These are phyloP conservation scores for Miscanthus lutarioriparius DNA, from an alignment of 176 grass and related monocot species.

Conservation along the genomic window DNA sequence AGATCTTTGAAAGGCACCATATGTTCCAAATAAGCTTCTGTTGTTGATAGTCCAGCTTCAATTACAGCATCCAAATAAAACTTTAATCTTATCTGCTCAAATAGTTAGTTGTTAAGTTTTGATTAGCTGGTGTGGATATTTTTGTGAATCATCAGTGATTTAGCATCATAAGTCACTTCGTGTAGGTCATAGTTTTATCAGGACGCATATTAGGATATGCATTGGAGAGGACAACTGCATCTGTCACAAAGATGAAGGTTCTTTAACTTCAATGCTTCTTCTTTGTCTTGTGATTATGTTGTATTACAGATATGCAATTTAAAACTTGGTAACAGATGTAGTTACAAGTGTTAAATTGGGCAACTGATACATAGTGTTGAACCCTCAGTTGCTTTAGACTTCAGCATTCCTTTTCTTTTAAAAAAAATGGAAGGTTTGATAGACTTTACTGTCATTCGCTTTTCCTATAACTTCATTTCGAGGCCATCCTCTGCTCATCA, in stretches of 20 bases:
- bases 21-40: conserved; percentile 30
- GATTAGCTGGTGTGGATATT: conserved; percentile 17
- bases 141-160: conserved; percentile 18
- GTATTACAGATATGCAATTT: conserved; percentile 15
- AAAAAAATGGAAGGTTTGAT: neutral
- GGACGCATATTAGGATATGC: neutral
- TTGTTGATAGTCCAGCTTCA: conserved; percentile 17
- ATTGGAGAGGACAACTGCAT: conserved; percentile 27
- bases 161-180: conserved; percentile 27
- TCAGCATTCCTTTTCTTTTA: neutral
- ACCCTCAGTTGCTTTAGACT: conserved; percentile 6
- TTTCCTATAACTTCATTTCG: conserved; percentile 2
- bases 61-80: neutral
- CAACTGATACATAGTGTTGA: neutral
- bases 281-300: conserved; percentile 26
- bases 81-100: neutral
- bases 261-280: conserved; percentile 26
- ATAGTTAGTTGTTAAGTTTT: conserved; percentile 8
- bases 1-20: neutral
- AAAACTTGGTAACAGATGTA: neutral
- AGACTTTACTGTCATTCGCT: conserved; percentile 1
- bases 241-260: conserved; percentile 33
- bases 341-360: neutral
- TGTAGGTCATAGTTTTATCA: conserved; percentile 16
- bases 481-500: neutral